Evolutionary conservation across 495 filamentous ascomycete genomes (phyloP), one percentile per base, ranked within the genome.

Genomic region (Lasiosphaeria miniovina): DNA sequence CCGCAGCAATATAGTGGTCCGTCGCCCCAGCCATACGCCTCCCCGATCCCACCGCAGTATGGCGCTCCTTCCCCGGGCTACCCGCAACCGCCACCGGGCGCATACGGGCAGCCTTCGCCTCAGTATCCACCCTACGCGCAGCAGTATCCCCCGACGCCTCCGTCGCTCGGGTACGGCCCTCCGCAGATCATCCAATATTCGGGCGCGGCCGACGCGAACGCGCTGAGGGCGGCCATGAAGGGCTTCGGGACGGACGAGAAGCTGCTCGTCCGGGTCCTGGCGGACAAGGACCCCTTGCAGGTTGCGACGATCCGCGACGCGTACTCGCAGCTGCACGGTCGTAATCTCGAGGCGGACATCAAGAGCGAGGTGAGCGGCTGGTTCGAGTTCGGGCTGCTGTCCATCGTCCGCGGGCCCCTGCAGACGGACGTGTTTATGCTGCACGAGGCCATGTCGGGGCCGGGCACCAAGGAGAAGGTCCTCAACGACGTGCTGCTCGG

Each of bases 161-260:
- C 87, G 4, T 86, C 86, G 0, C 68, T 75, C 0, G 88, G 88
- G 40, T 91, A 90, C 56, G 78, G 78, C 0, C 79, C 84, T 5
- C 78, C 81, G 4, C 83, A 86, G 63, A 71, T 79, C 17, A 89
- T 88, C 32, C 80, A 77, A 5, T 88, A 83, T 68, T 85, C 92
- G 58, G 85, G 81, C 52, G 78, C 73, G 3, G 67, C 72, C 2
- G 84, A 95, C 58, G 89, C 90, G 0, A 82, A 91, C 52, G 79
- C 72, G 8, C 77, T 96, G 31, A 80, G 90, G 54, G 82, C 82
- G 64, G 90, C 93, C 3, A 96, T 96, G 89, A 95, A 95, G 76
- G 91, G 93, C 7, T 87, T 94, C 58, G 93, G 92, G 48, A 96
- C 93, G 0, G 86, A 96, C 65, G 92, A 96, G 71, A 84, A 83